Conservation (phyloP, 768 basidiomycete genomes). For the Trametes meyenii region DNA sequence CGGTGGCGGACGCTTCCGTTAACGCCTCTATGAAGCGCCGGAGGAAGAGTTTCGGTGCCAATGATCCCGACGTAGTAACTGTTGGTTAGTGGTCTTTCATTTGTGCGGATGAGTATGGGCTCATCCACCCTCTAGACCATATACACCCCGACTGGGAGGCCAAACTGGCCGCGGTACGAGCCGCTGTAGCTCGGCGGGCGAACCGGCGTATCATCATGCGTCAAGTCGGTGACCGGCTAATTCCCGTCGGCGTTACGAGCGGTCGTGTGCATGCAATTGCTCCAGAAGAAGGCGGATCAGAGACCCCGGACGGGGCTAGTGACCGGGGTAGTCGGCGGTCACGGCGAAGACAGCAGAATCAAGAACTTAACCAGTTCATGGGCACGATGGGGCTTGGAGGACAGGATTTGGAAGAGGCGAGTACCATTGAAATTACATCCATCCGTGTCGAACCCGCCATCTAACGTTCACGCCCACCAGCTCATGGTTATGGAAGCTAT, state of each 20-base stretch:
- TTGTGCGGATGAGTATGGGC: not conserved
- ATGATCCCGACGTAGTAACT: constrained; percentile 89
- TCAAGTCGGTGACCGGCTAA: constrained; percentile 94
- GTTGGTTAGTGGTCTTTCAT: constrained; percentile 59
- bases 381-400: constrained; percentile 69
- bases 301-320: constrained; percentile 41
- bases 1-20: constrained; percentile 24
- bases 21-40: constrained; percentile 54
- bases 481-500: constrained; percentile 99
- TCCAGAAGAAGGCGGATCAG: constrained; percentile 56
- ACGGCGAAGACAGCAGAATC: constrained; percentile 60
- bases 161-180: constrained; percentile 91
- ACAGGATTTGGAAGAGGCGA: constrained; percentile 92
- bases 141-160: constrained; percentile 99
- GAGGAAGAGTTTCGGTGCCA: constrained; percentile 86
- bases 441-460: not conserved
- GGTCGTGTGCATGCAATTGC: constrained; percentile 74
- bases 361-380: constrained; percentile 65
- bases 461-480: constrained; percentile 42
- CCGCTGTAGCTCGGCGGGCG: constrained; percentile 93
- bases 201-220: constrained; percentile 98
- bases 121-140: constrained; percentile 61
- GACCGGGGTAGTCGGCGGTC: constrained; percentile 50
- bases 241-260: constrained; percentile 95
- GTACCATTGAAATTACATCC: constrained; percentile 25